These are phyloP conservation scores for Leccinum imitatum DNA, from an alignment of 768 basidiomycete species.

Conservation along the genomic window DNA sequence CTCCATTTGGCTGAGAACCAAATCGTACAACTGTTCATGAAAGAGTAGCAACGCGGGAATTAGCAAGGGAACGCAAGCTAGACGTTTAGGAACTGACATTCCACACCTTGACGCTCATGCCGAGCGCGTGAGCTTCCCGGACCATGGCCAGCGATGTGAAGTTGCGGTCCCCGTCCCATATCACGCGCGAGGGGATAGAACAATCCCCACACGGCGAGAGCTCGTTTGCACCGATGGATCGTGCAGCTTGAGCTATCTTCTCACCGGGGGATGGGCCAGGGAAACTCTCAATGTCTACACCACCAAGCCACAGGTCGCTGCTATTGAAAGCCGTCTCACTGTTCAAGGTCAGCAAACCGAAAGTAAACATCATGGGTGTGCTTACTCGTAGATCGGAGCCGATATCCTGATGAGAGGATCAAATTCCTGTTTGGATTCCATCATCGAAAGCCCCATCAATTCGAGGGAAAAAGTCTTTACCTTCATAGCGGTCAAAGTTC, in stretches of 20 bases:
- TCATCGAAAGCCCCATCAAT: neutral
- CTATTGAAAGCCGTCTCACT: conserved; percentile 45
- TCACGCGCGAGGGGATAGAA: conserved; percentile 42
- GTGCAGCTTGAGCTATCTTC: conserved; percentile 68
- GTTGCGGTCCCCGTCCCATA: conserved; percentile 43
- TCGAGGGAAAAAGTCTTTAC: conserved; percentile 24
- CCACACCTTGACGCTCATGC: conserved; percentile 68
- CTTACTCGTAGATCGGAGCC: conserved; percentile 66
- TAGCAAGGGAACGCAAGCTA: neutral
- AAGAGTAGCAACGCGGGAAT: conserved; percentile 1
- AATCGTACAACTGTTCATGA: conserved; percentile 51
- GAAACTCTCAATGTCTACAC: conserved; percentile 61
- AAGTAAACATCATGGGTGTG: conserved; percentile 1
- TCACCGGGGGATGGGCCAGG: conserved; percentile 56
- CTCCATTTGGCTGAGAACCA: conserved; percentile 51
- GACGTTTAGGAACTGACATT: conserved; percentile 47
- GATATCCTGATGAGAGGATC: conserved; percentile 57
- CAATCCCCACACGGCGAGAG: conserved; percentile 58
- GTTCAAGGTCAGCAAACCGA: conserved; percentile 1
- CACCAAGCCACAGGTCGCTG: conserved; percentile 67
- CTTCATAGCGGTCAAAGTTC: conserved; percentile 73
- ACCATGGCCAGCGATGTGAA: conserved; percentile 74
- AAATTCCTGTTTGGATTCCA: conserved; percentile 41
- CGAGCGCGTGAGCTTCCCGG: conserved; percentile 59
- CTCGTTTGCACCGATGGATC: conserved; percentile 59